Conservation (phyloP, 169 alveolate genomes). For the Perkinsus olseni region DNA sequence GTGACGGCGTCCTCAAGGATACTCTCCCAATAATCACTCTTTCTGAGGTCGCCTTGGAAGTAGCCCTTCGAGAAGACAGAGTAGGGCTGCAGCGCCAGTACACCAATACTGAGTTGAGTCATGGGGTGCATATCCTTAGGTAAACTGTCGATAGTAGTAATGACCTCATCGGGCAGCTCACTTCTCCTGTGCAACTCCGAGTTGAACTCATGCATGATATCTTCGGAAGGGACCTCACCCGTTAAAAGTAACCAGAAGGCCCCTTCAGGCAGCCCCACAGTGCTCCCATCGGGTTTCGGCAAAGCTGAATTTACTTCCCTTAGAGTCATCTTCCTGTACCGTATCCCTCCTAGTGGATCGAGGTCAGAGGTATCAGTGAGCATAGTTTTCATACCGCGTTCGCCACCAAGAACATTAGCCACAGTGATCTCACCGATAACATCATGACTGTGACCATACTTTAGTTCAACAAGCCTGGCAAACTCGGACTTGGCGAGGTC, state of each 20-base stretch:
- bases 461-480: not conserved
- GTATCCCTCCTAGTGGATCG: constrained; percentile 79
- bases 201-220: constrained; percentile 18
- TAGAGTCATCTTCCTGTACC: constrained; percentile 68
- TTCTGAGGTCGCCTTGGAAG: not conserved
- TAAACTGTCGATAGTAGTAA: constrained; percentile 50
- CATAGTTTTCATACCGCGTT: constrained; percentile 75
- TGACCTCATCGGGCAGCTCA: constrained; percentile 61
- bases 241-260: constrained; percentile 83
- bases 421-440: not conserved
- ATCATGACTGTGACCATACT: not conserved
- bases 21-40: constrained; percentile 73
- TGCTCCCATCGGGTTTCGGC: constrained; percentile 56
- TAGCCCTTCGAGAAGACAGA: constrained; percentile 19
- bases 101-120: constrained; percentile 81
- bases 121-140: constrained; percentile 84
- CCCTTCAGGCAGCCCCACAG: constrained; percentile 83
- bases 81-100: constrained; percentile 69
- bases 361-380: constrained; percentile 82
- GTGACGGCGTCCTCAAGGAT: constrained; percentile 73
- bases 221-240: constrained; percentile 40
- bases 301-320: constrained; percentile 60
- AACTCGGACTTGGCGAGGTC: not conserved
- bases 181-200: constrained; percentile 59
- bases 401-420: not conserved